Evolutionary conservation across 179 eudicot species (phyloP).

Genomic region (Spinacia oleracea): DNA sequence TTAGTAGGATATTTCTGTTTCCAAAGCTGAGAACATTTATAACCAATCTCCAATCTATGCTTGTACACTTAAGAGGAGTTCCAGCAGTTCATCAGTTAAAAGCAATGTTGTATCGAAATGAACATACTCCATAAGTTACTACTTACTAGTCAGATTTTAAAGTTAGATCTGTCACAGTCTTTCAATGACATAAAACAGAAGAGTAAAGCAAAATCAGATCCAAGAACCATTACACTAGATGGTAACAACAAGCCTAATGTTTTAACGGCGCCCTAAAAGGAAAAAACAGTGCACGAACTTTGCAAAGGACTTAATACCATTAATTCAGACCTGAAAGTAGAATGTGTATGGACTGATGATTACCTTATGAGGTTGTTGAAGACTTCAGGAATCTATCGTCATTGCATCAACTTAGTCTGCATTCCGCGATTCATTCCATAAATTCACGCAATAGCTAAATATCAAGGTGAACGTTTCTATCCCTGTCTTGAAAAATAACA

Average conservation of each 20-base stretch:
- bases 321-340: not conserved
- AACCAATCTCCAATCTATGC: not conserved
- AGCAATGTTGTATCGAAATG: not conserved
- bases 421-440: conserved; percentile 12
- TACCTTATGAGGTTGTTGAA: conserved; percentile 19
- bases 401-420: not conserved
- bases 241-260: not conserved
- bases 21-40: not conserved
- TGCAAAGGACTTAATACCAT: not conserved
- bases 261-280: not conserved
- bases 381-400: not conserved
- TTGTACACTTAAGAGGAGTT: not conserved
- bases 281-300: not conserved
- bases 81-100: not conserved
- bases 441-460: not conserved
- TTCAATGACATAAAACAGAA: not conserved
- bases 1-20: not conserved
- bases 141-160: not conserved
- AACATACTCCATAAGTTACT: not conserved
- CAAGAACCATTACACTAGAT: not conserved
- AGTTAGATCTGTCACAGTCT: not conserved
- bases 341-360: not conserved
- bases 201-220: not conserved
- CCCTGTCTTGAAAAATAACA: conserved; percentile 8
- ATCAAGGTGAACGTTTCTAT: conserved; percentile 4